Evolutionary conservation across 2,329 filamentous ascomycete species (phyloP).

Genomic region (Plectosphaerella plurivora): DNA sequence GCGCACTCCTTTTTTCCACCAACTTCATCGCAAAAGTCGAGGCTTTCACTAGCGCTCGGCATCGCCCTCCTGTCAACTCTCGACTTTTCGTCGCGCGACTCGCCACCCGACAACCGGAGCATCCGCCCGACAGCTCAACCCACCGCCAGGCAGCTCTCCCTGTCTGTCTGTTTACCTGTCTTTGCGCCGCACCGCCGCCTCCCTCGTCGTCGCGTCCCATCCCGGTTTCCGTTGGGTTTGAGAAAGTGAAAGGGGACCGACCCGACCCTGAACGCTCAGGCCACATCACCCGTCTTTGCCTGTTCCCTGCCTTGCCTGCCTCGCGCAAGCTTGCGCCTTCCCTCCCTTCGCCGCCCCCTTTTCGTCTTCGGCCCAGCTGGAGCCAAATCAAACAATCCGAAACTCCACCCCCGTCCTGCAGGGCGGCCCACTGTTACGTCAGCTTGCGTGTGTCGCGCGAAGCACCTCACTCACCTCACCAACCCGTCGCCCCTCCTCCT

Average conservation of each 20-base stretch:
- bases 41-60: slow-evolving; percentile 47
- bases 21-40: slow-evolving; percentile 25
- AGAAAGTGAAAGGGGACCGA: slow-evolving; percentile 5
- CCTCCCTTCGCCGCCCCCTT: slow-evolving; percentile 10
- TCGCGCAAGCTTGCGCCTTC: slow-evolving; percentile 3
- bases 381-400: neutral
- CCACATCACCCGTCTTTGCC: slow-evolving; percentile 11
- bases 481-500: neutral
- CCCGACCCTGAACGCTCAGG: slow-evolving; percentile 4
- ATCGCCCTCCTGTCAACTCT: slow-evolving; percentile 2
- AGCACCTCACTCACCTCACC: neutral
- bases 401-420: slow-evolving; percentile 4
- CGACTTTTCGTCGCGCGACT: slow-evolving; percentile 13
- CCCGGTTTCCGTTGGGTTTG: slow-evolving; percentile 7
- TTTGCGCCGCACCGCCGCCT: slow-evolving; percentile 2
- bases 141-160: slow-evolving; percentile 11
- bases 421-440: slow-evolving; percentile 11
- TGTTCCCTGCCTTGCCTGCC: slow-evolving; percentile 3
- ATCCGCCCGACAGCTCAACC: neutral
- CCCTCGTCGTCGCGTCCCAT: neutral
- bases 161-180: slow-evolving; percentile 11
- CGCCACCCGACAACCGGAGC: slow-evolving; percentile 4
- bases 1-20: slow-evolving; percentile 15
- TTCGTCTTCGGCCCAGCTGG: slow-evolving; percentile 4
- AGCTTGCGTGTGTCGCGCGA: slow-evolving; percentile 4